Evolutionary conservation across 768 basidiomycete genomes (phyloP), one percentile per base, ranked within the genome.

Genomic region (Phaffia tasmanica): DNA sequence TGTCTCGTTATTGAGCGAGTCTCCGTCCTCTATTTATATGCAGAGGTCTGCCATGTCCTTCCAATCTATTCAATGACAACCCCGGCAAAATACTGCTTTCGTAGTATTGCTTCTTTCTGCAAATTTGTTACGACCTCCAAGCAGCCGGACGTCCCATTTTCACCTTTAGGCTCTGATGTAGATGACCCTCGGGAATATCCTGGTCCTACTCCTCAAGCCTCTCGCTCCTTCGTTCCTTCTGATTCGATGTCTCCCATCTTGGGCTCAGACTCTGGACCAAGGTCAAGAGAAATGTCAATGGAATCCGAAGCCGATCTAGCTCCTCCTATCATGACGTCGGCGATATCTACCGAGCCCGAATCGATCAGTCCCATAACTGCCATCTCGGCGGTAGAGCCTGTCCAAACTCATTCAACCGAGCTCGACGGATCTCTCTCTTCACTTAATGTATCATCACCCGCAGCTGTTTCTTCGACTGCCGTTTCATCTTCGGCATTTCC

Each of bases 41-140:
- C 58, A 65, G 66, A 69, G 67, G 58, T 64, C 57, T 69, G 67
- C 58, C 67, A 69, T 57, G 67, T 69, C 35, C 60, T 69, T 0
- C 67, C 67, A 1, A 57, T 69, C 15, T 69, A 63, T 46, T 69
- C 67, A 29, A 69, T 69, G 67, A 69, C 67, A 2, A 69, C 67
- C 0, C 66, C 66, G 46, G 66, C 66, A 25, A 67, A 69, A 63
- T 69, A 69, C 63, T 64, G 62, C 50, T 69, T 64, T 62, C 62
- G 67, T 19, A 50, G 62, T 15, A 78, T 79, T 48, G 74, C 78
- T 5, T 73, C 73, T 18, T 80, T 79, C 66, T 75, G 74, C 35
- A 70, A 75, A 57, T 77, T 71, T 56, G 74, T 76, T 46, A 77
- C 77, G 2, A 1, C 58, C 27, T 23, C 4, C 11, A 46, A 27